Conservation (phyloP, 139 green algal genomes). For the Coelastrella sp. region DNA sequence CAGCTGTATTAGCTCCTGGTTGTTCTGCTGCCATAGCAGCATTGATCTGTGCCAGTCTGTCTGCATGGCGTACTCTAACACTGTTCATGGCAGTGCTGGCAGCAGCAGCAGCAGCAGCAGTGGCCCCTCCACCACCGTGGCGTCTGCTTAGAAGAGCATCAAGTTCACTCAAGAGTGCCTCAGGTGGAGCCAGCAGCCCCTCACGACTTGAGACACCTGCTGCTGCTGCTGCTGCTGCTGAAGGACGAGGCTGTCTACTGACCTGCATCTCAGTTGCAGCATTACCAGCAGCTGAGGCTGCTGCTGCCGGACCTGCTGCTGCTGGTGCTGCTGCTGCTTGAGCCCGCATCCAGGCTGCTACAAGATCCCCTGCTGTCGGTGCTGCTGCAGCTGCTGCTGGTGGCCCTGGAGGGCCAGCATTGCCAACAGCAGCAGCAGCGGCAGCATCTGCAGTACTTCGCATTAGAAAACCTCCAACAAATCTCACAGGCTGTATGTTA, state of each 20-base stretch:
- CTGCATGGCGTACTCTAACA: too few relatives aligned
- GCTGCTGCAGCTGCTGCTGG: not conserved
- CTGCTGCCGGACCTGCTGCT: too few relatives aligned
- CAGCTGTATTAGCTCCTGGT: not conserved
- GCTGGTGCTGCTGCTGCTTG: not conserved
- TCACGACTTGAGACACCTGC: too few relatives aligned
- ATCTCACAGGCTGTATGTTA: not conserved
- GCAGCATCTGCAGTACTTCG: too few relatives aligned
- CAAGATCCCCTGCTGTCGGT: not conserved
- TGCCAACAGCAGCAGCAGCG: not conserved
- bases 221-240: too few relatives aligned
- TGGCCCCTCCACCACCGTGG: not conserved
- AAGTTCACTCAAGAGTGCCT: not conserved
- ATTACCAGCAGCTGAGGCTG: not conserved
- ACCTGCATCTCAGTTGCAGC: too few relatives aligned
- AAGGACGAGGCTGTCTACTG: too few relatives aligned
- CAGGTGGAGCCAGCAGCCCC: not conserved
- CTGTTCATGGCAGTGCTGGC: not conserved
- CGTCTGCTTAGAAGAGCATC: not conserved
- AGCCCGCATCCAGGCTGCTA: not conserved
- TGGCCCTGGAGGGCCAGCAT: not conserved
- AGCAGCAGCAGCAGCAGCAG: not conserved
- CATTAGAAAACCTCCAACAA: not conserved
- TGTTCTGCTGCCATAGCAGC: not conserved
- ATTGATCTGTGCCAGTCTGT: not conserved